Base-by-base conservation (phyloP, 495 filamentous ascomycete species). In the Durotheca rogersii region DNA sequence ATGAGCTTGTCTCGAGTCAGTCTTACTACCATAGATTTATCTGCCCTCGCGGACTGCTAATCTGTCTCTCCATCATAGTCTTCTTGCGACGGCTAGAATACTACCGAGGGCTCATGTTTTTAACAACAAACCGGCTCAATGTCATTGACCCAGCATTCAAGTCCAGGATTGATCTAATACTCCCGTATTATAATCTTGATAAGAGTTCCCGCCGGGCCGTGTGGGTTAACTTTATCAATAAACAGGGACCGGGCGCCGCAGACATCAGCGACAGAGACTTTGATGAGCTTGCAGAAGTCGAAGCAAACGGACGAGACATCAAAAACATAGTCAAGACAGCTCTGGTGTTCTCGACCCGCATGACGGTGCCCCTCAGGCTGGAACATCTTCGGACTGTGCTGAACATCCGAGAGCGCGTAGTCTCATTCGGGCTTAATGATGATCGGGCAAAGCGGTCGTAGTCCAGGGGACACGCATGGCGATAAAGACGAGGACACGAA, bases 51-150 rank as follows among this genome's bases (percentile, higher is more conserved):
- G n/a, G n/a, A n/a, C n/a, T n/a, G n/a, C n/a, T n/a, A n/a, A n/a
- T n/a, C n/a, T n/a, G n/a, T n/a, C n/a, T n/a, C n/a, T n/a, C n/a
- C n/a, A n/a, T n/a, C n/a, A n/a, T n/a, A n/a, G n/a, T 77, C 43
- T 80, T 81, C 36, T 62, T 81, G 31, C 63, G 74, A 12, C 68
- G 71, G 53, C 66, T 83, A 4, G 67, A 77, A 40, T 67, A 64
- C 41, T 79, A 77, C 53, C 66, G 78, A 57, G 82, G 83, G 18
- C 78, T 82, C 42, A 65, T 83, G 51, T 80, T 83, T 69, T 74
- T 81, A 40, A 80, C 77, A 0, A 79, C 73, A 20, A 82, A 80
- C 56, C 68, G 73, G 3, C 63, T 72, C 11, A 62, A 68, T 4
- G 54, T 68, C 25, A 74, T 82, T 47, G 79, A 82, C 21, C 52